Base-by-base conservation (phyloP, 73 alveolate species). In the Paramecium pentaurelia region DNA sequence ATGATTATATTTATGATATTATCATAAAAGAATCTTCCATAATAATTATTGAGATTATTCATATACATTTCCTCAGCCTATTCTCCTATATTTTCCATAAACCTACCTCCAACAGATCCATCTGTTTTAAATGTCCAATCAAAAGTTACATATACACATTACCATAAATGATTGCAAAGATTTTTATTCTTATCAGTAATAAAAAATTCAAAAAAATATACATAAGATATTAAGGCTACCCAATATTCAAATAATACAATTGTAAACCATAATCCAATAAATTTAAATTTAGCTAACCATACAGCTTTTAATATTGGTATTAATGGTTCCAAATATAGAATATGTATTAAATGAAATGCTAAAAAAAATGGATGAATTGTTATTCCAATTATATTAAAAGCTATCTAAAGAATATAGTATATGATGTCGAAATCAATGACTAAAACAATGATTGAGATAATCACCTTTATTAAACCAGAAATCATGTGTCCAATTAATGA, bases 51-150 rank as follows among this genome's bases (percentile, higher is more conserved):
- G 28, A 86, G 89, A 22, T 86, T 18, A 12, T 40, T 38, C 42
- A 86, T 9, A 49, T 86, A 59, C 10, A 10, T 49, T 49, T 71
- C 86, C 91, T 73, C 94, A 9, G 58, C 73, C 11, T 60, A 4
- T 44, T 92, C 11, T 38, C 87, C 75, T 4, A 83, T 51, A 58
- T 86, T 44, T 51, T 60, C 28, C 34, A 30, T 77, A 11, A 91
- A 83, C 12, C 45, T 68, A 1, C 71, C 44, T 27, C 95, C 95
- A 6, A 91, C 58, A 18, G 94, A 70, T 20, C 95, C 95, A 54
- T 51, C 71, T n/a, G 88, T 86, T 28, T 91, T 91, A n/a, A 91
- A 77, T n/a, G 94, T 93, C 88, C 88, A 73, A 91, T 91, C 95
- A 91, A 91, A 73, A 16, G 88, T 93, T 7, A 54, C 88, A 40